These are phyloP conservation scores for Neurospora pannonica DNA, from an alignment of 495 filamentous ascomycete species.

Conservation along the genomic window DNA sequence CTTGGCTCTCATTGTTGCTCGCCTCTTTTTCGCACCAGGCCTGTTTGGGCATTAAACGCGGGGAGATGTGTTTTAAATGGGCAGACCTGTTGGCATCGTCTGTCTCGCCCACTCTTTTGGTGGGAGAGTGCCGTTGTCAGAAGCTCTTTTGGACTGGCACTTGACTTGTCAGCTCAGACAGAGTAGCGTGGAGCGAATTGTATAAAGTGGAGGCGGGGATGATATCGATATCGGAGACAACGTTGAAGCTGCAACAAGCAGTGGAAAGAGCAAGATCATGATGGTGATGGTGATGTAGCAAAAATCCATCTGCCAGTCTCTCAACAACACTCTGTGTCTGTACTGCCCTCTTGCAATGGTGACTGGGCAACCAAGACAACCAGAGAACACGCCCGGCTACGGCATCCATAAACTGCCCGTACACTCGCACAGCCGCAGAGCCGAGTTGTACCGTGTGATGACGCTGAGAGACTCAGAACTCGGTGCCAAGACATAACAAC, in stretches of 20 bases:
- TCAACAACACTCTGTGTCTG: neutral
- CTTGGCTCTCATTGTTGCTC: neutral
- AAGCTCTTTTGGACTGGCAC: neutral
- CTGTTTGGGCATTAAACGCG: constrained; percentile 31
- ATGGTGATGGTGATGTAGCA: neutral
- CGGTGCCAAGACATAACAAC: neutral
- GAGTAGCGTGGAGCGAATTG: neutral
- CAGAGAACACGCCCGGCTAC: neutral
- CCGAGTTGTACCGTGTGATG: neutral
- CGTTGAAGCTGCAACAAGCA: neutral
- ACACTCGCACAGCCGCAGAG: neutral
- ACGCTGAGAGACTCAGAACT: neutral
- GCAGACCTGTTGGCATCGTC: neutral
- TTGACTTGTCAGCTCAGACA: neutral
- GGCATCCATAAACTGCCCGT: neutral
- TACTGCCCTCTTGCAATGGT: neutral
- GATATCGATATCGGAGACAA: neutral
- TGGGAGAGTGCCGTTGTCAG: neutral
- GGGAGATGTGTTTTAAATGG: constrained; percentile 9
- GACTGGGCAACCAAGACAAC: neutral
- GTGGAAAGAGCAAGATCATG: neutral
- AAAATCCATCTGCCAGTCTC: neutral
- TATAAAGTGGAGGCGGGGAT: neutral
- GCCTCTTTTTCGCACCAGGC: neutral
- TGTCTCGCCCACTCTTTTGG: neutral